Percentiles rank a stretch among this genome's conserved stretches.
Evolutionary conservation across 1,284 basidiomycete species (phyloP).

Genomic region (Moesziomyces parantarcticus): DNA sequence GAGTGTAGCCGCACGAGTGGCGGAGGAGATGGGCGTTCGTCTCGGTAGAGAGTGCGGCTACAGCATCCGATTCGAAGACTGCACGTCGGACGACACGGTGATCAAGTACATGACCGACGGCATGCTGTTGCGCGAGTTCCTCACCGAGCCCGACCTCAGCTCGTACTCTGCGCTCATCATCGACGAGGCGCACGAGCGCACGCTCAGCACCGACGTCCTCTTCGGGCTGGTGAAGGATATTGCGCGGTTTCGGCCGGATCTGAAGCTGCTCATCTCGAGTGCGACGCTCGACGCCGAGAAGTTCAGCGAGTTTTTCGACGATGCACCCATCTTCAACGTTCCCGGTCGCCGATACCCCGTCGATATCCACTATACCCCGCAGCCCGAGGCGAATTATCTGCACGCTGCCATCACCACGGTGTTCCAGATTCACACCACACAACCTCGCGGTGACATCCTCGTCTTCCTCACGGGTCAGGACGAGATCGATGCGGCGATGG

Average conservation of each 20-base stretch:
- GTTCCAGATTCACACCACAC: conserved; percentile 98
- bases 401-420: conserved; percentile 98
- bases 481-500: conserved; percentile 93
- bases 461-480: conserved; percentile 99
- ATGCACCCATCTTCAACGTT: conserved; percentile 72
- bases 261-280: conserved; percentile 64
- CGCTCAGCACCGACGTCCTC: conserved; percentile 65
- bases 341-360: conserved; percentile 97
- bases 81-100: conserved; percentile 83
- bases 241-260: conserved; percentile 63
- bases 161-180: conserved; percentile 66
- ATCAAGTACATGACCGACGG: conserved; percentile 68
- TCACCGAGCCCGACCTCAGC: conserved; percentile 64
- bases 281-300: conserved; percentile 67
- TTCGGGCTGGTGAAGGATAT: conserved; percentile 67
- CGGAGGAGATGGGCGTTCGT: conserved; percentile 96
- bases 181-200: conserved; percentile 67
- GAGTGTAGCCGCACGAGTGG: conserved; percentile 98
- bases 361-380: conserved; percentile 87
- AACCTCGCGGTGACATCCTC: conserved; percentile 96
- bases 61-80: conserved; percentile 95
- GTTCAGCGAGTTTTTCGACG: conserved; percentile 66
- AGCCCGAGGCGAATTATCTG: conserved; percentile 77
- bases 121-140: conserved; percentile 67
- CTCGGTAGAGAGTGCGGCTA: conserved; percentile 98